Base-by-base conservation (phyloP, 2,329 filamentous ascomycete species). In the Biscogniauxia sp. region DNA sequence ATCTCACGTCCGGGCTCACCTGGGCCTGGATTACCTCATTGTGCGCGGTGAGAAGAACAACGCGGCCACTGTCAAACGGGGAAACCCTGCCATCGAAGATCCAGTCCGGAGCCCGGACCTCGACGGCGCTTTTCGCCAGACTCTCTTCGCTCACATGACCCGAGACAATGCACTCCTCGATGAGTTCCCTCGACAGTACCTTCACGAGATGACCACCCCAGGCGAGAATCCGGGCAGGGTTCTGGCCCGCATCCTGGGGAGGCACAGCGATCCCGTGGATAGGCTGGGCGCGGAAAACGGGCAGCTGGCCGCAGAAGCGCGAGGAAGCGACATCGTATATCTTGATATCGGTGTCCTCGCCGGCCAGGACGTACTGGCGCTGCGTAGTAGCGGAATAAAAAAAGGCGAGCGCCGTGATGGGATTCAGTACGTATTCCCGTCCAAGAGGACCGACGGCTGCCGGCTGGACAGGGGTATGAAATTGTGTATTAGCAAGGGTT, bases 31-130 rank as follows among this genome's bases (percentile, higher is more conserved):
- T 74, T 5, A 96, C 80, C 55, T 92, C 88, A 79, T 98, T 97
- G 75, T 98, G 93, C 1, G 94, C 92, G 1, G 93, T 97, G 17
- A 96, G 80, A 11, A 95, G 75, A 17, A 86, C 86, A 17, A 84
- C 86, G 11, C 75, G 72, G 26, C 71, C 70, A 1, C 68, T 61
- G 26, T 76, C 70, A 51, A 73, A 71, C 5, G 84, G 79, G 54
- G 82, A 84, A 59, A 88, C 75, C 37, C 79, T 77, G 41, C 83
- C 88, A 72, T 91, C 86, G 67, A 94, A 84, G 64, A 96, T 87
- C 92, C 92, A 95, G 74, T 96, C 92, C 5, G 84, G 80, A 1
- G 84, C 83, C 2, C 73, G 73, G 23, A 77, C 76, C 66, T 83
- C 83, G 6, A 64, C 67, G 70, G 49, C n/a, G 61, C 57, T 28